phyloP scores from a whole-genome alignment of 352 stramenopile species.

The Pythium brachiatum region DNA sequence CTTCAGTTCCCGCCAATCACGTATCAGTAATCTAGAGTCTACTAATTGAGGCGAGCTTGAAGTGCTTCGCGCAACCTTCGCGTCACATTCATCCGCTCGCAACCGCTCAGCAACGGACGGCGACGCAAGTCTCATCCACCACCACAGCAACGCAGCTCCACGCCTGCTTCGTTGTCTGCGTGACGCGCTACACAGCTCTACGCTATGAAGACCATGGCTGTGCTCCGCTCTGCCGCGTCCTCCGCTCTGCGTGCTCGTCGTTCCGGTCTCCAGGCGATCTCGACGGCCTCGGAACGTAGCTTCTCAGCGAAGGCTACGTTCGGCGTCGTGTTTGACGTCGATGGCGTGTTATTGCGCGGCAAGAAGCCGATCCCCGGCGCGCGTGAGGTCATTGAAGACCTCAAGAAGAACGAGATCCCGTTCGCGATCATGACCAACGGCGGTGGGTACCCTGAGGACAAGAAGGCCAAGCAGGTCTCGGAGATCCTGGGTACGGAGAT shows the following conservation, averaged over 20 bases:
- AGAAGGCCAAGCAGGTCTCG: constrained; percentile 70
- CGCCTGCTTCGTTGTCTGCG: background rate
- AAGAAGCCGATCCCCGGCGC: constrained; percentile 72
- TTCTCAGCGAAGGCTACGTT: constrained; percentile 45
- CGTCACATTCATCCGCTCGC: constrained; percentile 3
- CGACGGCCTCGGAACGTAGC: constrained; percentile 1
- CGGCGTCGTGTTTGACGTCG: constrained; percentile 81
- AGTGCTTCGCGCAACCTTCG: constrained; percentile 36
- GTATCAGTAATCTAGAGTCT: background rate
- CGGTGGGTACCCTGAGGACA: constrained; percentile 74
- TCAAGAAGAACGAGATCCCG: constrained; percentile 55
- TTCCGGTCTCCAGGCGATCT: background rate
- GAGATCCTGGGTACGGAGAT: constrained; percentile 64
- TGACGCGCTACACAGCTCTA: background rate
- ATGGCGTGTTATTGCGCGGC: constrained; percentile 75
- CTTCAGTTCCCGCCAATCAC: constrained; percentile 6
- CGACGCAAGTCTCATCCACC: background rate
- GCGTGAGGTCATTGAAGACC: constrained; percentile 61
- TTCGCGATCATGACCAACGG: constrained; percentile 88
- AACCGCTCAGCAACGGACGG: background rate
- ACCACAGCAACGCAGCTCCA: background rate
- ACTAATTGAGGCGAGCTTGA: constrained; percentile 20
- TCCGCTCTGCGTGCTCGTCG: constrained; percentile 4
- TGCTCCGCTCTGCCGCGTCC: constrained; percentile 4
- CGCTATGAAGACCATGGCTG: background rate